phyloP scores from a whole-genome alignment of 129 eudicot genomes.

The Lonicera japonica region DNA sequence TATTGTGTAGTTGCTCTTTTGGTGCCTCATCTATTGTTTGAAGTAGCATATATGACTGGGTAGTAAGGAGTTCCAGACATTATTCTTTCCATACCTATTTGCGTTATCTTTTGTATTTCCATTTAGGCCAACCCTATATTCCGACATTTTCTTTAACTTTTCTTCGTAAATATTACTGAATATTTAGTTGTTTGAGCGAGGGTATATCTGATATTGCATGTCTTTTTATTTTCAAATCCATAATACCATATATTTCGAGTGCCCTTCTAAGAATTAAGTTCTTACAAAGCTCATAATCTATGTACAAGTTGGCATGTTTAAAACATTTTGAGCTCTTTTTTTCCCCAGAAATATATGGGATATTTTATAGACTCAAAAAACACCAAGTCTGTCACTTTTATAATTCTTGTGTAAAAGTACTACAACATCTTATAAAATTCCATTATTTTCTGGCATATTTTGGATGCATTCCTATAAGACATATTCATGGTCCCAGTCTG shows the following conservation, averaged over 20 bases:
- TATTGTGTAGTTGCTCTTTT: too few relatives aligned
- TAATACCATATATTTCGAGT: not conserved
- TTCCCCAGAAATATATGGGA: not conserved
- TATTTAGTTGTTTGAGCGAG: too few relatives aligned
- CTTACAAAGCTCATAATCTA: not conserved
- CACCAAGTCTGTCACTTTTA: not conserved
- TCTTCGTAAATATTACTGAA: too few relatives aligned
- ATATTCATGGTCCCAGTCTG: slow-evolving; percentile 9
- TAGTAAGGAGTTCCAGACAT: too few relatives aligned
- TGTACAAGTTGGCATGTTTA: not conserved
- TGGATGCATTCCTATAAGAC: not conserved
- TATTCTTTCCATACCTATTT: too few relatives aligned
- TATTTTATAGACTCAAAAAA: not conserved
- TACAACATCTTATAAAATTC: not conserved
- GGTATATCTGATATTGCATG: not conserved
- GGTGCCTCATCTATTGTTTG: too few relatives aligned
- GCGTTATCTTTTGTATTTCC: too few relatives aligned
- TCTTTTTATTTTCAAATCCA: not conserved
- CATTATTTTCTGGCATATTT: not conserved
- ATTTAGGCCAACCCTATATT: too few relatives aligned
- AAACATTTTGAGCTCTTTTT: not conserved
- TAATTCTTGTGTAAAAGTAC: not conserved
- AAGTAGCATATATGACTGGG: too few relatives aligned
- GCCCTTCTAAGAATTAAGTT: not conserved
- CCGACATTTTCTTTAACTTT: too few relatives aligned